A percentile compares a stretch with the other conserved stretches of the same genome.
Conservation (phyloP, 2,329 filamentous ascomycete species). For the Incumbomyces lentus region DNA sequence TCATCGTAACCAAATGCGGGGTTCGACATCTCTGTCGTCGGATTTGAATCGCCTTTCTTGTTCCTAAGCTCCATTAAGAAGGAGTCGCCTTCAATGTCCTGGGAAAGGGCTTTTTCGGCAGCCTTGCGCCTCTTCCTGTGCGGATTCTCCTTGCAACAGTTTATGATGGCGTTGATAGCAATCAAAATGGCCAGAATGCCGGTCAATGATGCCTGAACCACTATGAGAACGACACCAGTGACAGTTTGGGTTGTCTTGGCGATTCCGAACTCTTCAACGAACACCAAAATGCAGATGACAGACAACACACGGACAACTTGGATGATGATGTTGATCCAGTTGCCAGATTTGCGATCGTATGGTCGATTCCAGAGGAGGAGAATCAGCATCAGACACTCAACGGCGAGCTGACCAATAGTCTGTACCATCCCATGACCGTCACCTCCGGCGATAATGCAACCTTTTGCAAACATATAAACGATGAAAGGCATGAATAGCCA, state of each 20-base stretch:
- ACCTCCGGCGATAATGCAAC: conserved; percentile 70
- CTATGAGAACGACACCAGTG: conserved; percentile 84
- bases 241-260: conserved; percentile 87
- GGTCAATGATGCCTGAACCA: conserved; percentile 77
- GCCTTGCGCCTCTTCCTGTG: conserved; percentile 83
- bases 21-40: conserved; percentile 12
- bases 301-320: conserved; percentile 82
- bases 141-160: conserved; percentile 76
- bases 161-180: conserved; percentile 74
- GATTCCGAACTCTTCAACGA: conserved; percentile 86
- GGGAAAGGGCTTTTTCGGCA: conserved; percentile 77
- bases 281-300: conserved; percentile 78
- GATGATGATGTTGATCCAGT: conserved; percentile 88
- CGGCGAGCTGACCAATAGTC: conserved; percentile 64
- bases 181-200: conserved; percentile 78
- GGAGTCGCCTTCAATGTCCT: conserved; percentile 54
- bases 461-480: conserved; percentile 82
- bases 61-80: conserved; percentile 52
- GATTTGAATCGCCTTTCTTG: conserved; percentile 10
- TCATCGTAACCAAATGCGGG: conserved; percentile 14
- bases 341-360: conserved; percentile 75
- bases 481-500: conserved; percentile 91
- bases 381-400: conserved; percentile 69
- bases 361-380: conserved; percentile 77
- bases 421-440: conserved; percentile 80